Percentiles rank a stretch among this genome's conserved stretches.
Evolutionary conservation across 768 basidiomycete species (phyloP).

Genomic region (Phylloporus sp.): DNA sequence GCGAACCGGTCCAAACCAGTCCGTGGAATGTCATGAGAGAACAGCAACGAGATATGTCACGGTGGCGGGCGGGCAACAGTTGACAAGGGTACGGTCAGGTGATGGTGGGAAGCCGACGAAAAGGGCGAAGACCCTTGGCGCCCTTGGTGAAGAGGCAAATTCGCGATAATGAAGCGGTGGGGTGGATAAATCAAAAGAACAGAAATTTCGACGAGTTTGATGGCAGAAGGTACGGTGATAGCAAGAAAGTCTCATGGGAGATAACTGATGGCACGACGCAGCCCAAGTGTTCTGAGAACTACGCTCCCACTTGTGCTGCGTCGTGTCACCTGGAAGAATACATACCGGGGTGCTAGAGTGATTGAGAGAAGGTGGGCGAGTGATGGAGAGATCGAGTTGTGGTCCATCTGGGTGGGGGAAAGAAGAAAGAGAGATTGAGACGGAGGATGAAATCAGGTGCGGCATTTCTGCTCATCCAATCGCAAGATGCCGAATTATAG

Average conservation of each 20-base stretch:
- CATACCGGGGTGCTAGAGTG: background rate
- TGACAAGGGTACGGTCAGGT: constrained; percentile 1
- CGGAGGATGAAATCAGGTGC: constrained; percentile 18
- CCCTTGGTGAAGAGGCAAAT: background rate
- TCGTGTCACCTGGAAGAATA: constrained; percentile 9
- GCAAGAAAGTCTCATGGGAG: background rate
- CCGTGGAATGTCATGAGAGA: background rate
- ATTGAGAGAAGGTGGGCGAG: background rate
- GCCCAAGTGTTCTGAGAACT: constrained; percentile 43
- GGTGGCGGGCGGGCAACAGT: background rate
- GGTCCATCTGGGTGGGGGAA: background rate
- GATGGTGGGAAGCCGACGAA: constrained; percentile 1
- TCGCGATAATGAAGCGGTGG: background rate
- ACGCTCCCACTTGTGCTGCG: constrained; percentile 40
- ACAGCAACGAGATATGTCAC: background rate
- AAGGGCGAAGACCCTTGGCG: background rate
- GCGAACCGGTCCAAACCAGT: constrained; percentile 6
- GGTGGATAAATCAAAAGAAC: background rate
- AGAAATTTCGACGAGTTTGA: background rate
- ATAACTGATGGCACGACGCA: constrained; percentile 11
- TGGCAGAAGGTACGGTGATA: constrained; percentile 2
- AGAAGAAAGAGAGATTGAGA: background rate
- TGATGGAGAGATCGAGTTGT: background rate
- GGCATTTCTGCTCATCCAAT: constrained; percentile 42
- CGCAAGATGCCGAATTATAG: constrained; percentile 26